Percentiles rank a stretch among this genome's conserved stretches.
phyloP scores from a whole-genome alignment of 163 green algal genomes.

The Coccomyxa subellipsoidea region DNA sequence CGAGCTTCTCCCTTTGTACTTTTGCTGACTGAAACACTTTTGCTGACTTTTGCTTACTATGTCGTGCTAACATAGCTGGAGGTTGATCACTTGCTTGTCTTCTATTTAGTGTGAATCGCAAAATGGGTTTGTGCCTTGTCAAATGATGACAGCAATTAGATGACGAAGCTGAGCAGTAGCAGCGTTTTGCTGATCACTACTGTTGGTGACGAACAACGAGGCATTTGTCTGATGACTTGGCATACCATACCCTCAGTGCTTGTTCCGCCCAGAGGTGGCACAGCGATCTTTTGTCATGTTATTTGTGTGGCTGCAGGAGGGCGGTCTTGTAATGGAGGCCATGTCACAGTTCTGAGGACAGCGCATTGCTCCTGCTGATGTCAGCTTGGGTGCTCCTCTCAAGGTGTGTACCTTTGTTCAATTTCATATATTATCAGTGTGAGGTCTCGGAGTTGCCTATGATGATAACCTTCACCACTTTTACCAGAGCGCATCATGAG shows the following conservation, averaged over 20 bases:
- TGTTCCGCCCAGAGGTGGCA: too few relatives aligned
- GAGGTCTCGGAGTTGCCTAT: neutral
- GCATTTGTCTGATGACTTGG: slow-evolving; percentile 43
- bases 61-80: too few relatives aligned
- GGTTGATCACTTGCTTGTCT: too few relatives aligned
- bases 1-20: neutral
- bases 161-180: slow-evolving; percentile 35
- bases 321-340: neutral
- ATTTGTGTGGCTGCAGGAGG: neutral
- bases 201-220: slow-evolving; percentile 34
- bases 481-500: neutral
- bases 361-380: too few relatives aligned
- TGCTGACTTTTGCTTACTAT: too few relatives aligned
- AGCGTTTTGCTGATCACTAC: slow-evolving; percentile 13
- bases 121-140: slow-evolving; percentile 16
- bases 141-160: slow-evolving; percentile 40
- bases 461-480: neutral
- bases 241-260: neutral
- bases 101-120: neutral
- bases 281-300: neutral
- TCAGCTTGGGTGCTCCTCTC: too few relatives aligned
- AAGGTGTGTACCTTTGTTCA: too few relatives aligned
- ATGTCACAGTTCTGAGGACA: neutral
- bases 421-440: too few relatives aligned
- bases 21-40: too few relatives aligned